Evolutionary conservation across 257 asterid species (phyloP).

Genomic region (Cordia subcordata): DNA sequence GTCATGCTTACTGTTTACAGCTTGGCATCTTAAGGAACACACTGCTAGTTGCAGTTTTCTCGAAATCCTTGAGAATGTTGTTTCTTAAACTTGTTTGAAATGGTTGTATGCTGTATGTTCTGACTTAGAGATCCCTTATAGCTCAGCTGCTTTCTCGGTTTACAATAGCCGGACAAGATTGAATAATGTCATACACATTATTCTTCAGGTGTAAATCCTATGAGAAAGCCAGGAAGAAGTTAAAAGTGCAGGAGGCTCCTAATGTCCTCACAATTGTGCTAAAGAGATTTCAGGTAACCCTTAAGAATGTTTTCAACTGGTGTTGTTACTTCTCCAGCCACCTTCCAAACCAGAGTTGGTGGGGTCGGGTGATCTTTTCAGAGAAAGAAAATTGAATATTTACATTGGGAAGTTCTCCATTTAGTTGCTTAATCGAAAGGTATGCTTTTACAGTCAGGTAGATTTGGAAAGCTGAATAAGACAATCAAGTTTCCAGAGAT

Average conservation of each 20-base stretch:
- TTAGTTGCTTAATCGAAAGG: constrained; percentile 4
- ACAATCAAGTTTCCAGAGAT: constrained; percentile 63
- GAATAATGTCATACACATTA: background rate
- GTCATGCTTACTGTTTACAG: too few species aligned
- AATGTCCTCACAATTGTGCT: constrained; percentile 74
- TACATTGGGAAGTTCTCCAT: background rate
- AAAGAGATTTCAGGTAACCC: constrained; percentile 75
- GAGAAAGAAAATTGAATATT: too few species aligned
- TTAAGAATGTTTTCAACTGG: background rate
- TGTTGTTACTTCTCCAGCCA: too few species aligned
- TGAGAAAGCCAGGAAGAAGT: constrained; percentile 80
- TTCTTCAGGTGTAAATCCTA: constrained; percentile 64
- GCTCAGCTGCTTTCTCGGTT: too few species aligned
- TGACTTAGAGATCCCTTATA: too few species aligned
- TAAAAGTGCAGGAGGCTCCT: constrained; percentile 79
- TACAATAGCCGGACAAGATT: background rate
- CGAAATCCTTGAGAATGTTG: too few species aligned
- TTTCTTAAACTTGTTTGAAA: too few species aligned
- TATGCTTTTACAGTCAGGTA: constrained; percentile 49
- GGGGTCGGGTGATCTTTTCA: background rate
- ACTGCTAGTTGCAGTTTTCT: too few species aligned
- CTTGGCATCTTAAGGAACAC: too few species aligned
- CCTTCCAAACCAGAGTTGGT: background rate
- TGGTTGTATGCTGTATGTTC: too few species aligned
- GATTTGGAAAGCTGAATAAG: constrained; percentile 76